These are phyloP conservation scores for Syzygium oleosum DNA, from an alignment of 345 rosid species.

Conservation along the genomic window DNA sequence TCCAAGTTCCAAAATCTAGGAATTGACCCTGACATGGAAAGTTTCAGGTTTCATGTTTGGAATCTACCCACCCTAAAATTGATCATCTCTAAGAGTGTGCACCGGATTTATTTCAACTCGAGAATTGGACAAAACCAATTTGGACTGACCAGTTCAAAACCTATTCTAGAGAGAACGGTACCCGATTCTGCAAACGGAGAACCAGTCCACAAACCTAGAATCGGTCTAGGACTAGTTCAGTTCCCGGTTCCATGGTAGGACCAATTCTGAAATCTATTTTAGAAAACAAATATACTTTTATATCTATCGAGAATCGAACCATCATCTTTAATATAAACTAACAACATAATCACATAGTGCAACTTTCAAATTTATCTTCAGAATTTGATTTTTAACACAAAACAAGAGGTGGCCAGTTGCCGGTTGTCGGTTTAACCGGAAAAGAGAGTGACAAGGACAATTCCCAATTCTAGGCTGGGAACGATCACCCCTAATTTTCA, in stretches of 20 bases:
- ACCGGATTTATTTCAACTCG: background rate
- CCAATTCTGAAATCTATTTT: background rate
- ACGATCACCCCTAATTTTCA: background rate
- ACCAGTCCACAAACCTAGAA: background rate
- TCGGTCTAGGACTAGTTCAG: background rate
- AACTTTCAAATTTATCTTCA: background rate
- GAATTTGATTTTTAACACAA: background rate
- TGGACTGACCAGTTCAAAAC: background rate
- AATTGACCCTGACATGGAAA: rapidly evolving
- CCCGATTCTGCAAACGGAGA: background rate
- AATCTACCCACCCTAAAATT: background rate
- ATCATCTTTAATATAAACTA: background rate
- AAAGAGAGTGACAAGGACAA: background rate
- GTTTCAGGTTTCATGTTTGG: rapidly evolving
- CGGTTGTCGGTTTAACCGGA: background rate
- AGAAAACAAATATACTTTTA: background rate
- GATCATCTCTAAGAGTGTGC: rapidly evolving
- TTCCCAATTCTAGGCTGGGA: background rate
- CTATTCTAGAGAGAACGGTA: background rate
- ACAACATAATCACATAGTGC: background rate
- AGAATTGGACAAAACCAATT: background rate
- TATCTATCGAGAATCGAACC: background rate
- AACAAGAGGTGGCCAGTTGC: background rate
- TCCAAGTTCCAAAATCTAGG: background rate
- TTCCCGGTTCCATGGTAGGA: background rate